Percentiles rank a stretch among this genome's conserved stretches.
These are phyloP conservation scores for Rhodotorula sp. DNA, from an alignment of 1,284 basidiomycete genomes.

Conservation along the genomic window DNA sequence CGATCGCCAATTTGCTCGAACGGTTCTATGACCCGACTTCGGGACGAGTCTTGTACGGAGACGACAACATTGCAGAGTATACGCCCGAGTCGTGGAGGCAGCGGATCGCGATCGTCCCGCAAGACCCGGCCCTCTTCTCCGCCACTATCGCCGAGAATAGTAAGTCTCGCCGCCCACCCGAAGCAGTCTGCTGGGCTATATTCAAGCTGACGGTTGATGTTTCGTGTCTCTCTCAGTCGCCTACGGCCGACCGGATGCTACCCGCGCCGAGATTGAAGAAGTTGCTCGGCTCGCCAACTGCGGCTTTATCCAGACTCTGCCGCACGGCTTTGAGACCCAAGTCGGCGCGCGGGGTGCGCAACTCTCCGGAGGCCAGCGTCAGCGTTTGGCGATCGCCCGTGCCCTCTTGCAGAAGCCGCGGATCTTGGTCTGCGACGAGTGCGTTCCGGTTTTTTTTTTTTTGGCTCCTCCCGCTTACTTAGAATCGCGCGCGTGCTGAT, in stretches of 20 bases:
- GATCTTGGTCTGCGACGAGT: slow-evolving; percentile 55
- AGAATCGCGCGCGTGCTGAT: background rate
- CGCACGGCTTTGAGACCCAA: slow-evolving; percentile 74
- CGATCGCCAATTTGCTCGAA: slow-evolving; percentile 80
- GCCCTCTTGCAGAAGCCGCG: slow-evolving; percentile 54
- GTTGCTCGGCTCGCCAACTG: slow-evolving; percentile 90
- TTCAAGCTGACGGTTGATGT: too few relatives aligned
- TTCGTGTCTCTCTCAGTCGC: slow-evolving; percentile 62
- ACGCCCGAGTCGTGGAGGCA: slow-evolving; percentile 78
- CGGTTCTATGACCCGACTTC: slow-evolving; percentile 87
- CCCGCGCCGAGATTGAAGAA: slow-evolving; percentile 76
- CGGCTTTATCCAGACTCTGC: slow-evolving; percentile 82
- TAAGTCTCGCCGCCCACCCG: background rate
- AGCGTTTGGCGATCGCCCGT: slow-evolving; percentile 55
- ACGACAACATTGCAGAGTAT: slow-evolving; percentile 75
- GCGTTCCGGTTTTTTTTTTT: slow-evolving; percentile 27
- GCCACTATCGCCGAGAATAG: slow-evolving; percentile 44
- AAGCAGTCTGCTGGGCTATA: too few relatives aligned
- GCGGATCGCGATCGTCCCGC: slow-evolving; percentile 82
- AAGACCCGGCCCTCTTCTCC: slow-evolving; percentile 51
- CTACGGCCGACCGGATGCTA: slow-evolving; percentile 72
- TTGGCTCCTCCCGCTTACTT: background rate
- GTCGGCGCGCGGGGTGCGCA: slow-evolving; percentile 46
- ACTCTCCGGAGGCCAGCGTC: slow-evolving; percentile 53
- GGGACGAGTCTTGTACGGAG: slow-evolving; percentile 71